These are phyloP conservation scores for Wickerhamiella azyma DNA, from an alignment of 805 yeast genomes.

Conservation along the genomic window DNA sequence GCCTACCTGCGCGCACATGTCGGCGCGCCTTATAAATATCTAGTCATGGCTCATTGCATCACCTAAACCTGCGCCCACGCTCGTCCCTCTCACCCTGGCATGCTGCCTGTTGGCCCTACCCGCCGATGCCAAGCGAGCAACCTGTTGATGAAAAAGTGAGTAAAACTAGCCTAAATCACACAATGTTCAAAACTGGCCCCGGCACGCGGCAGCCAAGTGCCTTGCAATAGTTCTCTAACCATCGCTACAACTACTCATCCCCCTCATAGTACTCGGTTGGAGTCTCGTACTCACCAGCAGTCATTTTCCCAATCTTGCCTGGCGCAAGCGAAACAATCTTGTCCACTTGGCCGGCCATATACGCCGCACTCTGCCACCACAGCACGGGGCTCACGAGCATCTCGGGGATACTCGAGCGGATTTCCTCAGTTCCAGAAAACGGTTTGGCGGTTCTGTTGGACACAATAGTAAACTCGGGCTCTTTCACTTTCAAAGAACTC, in stretches of 20 bases:
- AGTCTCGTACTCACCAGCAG: slow-evolving; percentile 8
- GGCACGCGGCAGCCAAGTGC: too few relatives aligned
- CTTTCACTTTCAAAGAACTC: slow-evolving; percentile 12
- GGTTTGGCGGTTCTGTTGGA: slow-evolving; percentile 26
- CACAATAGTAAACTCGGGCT: slow-evolving; percentile 17
- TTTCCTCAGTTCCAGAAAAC: slow-evolving; percentile 20
- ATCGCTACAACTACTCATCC: background rate
- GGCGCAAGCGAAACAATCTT: slow-evolving; percentile 21
- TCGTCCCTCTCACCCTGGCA: too few relatives aligned
- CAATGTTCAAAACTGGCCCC: too few relatives aligned
- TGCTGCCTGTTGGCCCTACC: too few relatives aligned
- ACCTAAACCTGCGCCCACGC: too few relatives aligned
- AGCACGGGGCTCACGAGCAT: slow-evolving; percentile 23
- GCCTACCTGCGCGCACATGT: too few relatives aligned
- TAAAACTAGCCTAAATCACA: too few relatives aligned
- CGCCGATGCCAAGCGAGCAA: too few relatives aligned
- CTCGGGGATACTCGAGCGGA: slow-evolving; percentile 17
- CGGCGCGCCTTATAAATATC: too few relatives aligned
- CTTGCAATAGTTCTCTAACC: too few relatives aligned
- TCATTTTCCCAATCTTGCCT: slow-evolving; percentile 21
- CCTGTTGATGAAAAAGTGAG: too few relatives aligned
- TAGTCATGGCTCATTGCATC: too few relatives aligned
- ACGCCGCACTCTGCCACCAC: slow-evolving; percentile 22
- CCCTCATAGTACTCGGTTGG: slow-evolving; percentile 5
- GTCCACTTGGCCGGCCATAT: slow-evolving; percentile 12